A percentile compares a stretch with the other conserved stretches of the same genome.
phyloP scores from a whole-genome alignment of 2,329 filamentous ascomycete species.

The Verticillium tricorpus region DNA sequence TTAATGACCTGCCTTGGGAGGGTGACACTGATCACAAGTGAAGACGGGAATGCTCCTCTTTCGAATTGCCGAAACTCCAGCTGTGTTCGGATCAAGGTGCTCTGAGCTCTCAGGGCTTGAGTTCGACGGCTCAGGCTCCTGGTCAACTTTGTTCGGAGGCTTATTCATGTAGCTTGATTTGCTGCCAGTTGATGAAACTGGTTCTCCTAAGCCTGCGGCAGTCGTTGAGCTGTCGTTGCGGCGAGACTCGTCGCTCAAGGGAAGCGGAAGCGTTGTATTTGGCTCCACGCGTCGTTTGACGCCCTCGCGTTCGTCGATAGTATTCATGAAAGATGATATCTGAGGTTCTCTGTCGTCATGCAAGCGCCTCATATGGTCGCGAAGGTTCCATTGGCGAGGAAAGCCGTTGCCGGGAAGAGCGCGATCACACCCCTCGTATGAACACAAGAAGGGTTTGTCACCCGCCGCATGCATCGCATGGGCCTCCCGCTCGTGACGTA shows the following conservation, averaged over 20 bases:
- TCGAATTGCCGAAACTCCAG: constrained; percentile 13
- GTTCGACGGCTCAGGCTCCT: no score
- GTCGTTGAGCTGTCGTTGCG: no score
- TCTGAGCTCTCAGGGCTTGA: no score
- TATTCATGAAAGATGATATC: constrained; percentile 5
- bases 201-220: no score
- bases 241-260: no score
- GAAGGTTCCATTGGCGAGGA: constrained; percentile 89
- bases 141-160: no score
- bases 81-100: no score
- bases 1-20: constrained; percentile 39
- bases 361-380: constrained; percentile 95
- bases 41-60: constrained; percentile 57
- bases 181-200: no score
- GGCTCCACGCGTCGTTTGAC: no score
- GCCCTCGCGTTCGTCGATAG: no score
- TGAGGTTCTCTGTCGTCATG: constrained; percentile 60
- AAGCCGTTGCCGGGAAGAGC: constrained; percentile 81
- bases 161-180: no score
- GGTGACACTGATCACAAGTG: constrained; percentile 46
- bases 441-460: constrained; percentile 86
- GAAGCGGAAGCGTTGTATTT: no score
- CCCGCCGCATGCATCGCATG: constrained; percentile 95
- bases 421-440: constrained; percentile 82
- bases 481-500: constrained; percentile 91